Evolutionary conservation across 2,329 filamentous ascomycete genomes (phyloP).

Genomic region (Ophiocordyceps australis): DNA sequence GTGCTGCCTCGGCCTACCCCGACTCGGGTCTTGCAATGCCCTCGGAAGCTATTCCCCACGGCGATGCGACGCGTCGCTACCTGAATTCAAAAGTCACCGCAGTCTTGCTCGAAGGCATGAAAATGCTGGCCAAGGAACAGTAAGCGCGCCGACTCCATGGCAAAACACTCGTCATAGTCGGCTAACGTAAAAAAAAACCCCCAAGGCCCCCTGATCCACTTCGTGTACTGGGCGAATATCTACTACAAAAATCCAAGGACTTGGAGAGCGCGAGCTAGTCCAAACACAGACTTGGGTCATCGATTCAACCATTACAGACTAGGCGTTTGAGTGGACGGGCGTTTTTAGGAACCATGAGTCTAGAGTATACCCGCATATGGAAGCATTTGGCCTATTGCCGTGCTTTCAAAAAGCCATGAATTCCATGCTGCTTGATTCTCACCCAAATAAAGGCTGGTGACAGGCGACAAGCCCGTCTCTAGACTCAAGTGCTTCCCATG

Average conservation of each 20-base stretch:
- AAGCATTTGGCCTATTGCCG: too few species aligned
- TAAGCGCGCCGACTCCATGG: conserved; percentile 28
- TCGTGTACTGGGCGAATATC: conserved; percentile 49
- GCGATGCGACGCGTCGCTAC: conserved; percentile 52
- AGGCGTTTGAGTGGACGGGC: neutral
- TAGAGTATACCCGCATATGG: too few species aligned
- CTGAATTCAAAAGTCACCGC: conserved; percentile 54
- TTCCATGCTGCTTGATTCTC: too few species aligned
- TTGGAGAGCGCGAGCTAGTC: conserved; percentile 24
- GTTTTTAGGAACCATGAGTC: neutral
- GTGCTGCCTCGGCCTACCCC: conserved; percentile 38
- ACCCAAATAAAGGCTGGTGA: too few species aligned
- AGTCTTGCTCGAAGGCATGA: conserved; percentile 56
- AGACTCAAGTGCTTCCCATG: too few species aligned
- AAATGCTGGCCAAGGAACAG: conserved; percentile 52
- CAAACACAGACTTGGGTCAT: conserved; percentile 3
- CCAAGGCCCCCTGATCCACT: conserved; percentile 47
- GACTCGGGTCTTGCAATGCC: conserved; percentile 36
- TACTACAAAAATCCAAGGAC: conserved; percentile 50
- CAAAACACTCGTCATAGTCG: too few species aligned
- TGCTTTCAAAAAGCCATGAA: too few species aligned
- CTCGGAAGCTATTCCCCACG: conserved; percentile 40
- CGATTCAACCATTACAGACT: conserved; percentile 1
- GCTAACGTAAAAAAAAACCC: too few species aligned
- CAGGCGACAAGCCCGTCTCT: too few species aligned